phyloP scores from a whole-genome alignment of 1,284 basidiomycete species.

The Microbotryum silenes-acaulis region DNA sequence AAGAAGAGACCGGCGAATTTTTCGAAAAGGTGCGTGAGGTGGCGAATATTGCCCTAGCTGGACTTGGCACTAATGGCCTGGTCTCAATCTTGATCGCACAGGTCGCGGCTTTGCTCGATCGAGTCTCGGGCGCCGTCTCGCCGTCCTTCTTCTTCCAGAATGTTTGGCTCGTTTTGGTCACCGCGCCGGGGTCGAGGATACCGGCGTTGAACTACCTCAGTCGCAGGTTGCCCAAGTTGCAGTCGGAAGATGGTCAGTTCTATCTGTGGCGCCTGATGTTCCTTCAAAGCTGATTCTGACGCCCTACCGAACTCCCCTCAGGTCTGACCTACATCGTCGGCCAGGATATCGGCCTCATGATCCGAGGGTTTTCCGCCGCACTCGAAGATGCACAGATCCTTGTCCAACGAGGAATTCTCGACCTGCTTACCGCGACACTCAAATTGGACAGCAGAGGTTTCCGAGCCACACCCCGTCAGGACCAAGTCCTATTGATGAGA shows the following conservation, averaged over 20 bases:
- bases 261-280: background rate
- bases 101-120: slow-evolving; percentile 76
- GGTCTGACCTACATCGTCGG: slow-evolving; percentile 69
- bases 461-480: slow-evolving; percentile 25
- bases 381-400: slow-evolving; percentile 84
- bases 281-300: background rate
- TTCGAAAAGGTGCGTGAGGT: slow-evolving; percentile 69
- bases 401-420: slow-evolving; percentile 71
- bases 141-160: slow-evolving; percentile 89
- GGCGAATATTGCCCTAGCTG: too few species aligned
- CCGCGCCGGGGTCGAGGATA: slow-evolving; percentile 74
- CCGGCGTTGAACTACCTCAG: slow-evolving; percentile 81
- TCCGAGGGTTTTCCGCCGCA: slow-evolving; percentile 78
- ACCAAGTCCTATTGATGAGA: slow-evolving; percentile 34
- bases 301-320: slow-evolving; percentile 35
- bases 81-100: slow-evolving; percentile 36
- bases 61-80: too few species aligned
- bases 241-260: slow-evolving; percentile 57
- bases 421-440: slow-evolving; percentile 67
- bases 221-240: slow-evolving; percentile 58
- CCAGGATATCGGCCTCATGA: slow-evolving; percentile 81
- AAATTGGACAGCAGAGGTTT: slow-evolving; percentile 63
- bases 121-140: slow-evolving; percentile 70
- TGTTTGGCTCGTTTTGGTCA: slow-evolving; percentile 86
- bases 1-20: slow-evolving; percentile 93